Evolutionary conservation across 169 alveolate species (phyloP).

Genomic region (Eimeria falciformis): DNA sequence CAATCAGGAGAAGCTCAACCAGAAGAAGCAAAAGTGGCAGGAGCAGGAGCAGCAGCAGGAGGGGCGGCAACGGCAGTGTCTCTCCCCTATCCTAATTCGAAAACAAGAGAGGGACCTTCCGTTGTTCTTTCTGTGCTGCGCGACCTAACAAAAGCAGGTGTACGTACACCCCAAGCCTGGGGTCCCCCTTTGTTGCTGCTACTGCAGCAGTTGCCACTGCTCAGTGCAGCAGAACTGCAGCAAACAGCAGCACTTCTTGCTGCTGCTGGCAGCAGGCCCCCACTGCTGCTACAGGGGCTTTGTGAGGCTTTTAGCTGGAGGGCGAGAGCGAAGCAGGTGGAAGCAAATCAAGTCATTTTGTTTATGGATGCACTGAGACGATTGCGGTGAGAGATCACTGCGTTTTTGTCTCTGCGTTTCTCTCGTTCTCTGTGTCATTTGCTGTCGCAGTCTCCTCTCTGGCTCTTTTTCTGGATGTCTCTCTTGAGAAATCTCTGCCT

Average conservation of each 20-base stretch:
- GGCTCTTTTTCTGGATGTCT: not conserved
- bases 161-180: conserved; percentile 62
- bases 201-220: conserved; percentile 39
- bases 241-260: conserved; percentile 42
- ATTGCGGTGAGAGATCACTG: not conserved
- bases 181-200: conserved; percentile 46
- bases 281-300: conserved; percentile 54
- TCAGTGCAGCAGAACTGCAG: conserved; percentile 44
- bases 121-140: conserved; percentile 43
- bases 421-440: not conserved
- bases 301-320: conserved; percentile 66
- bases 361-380: conserved; percentile 52
- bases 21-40: not conserved
- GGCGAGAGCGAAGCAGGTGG: conserved; percentile 42
- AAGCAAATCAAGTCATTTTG: conserved; percentile 25
- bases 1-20: not conserved
- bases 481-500: not conserved
- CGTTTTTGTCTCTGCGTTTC: not conserved
- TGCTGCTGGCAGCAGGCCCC: conserved; percentile 59
- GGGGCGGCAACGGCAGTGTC: not conserved
- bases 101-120: conserved; percentile 9
- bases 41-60: not conserved
- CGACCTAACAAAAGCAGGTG: conserved; percentile 38
- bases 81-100: conserved; percentile 26
- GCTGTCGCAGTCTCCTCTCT: not conserved